Percentiles rank a stretch among this genome's conserved stretches.
phyloP scores from a whole-genome alignment of 805 yeast species.

The Spathaspora sp. region DNA sequence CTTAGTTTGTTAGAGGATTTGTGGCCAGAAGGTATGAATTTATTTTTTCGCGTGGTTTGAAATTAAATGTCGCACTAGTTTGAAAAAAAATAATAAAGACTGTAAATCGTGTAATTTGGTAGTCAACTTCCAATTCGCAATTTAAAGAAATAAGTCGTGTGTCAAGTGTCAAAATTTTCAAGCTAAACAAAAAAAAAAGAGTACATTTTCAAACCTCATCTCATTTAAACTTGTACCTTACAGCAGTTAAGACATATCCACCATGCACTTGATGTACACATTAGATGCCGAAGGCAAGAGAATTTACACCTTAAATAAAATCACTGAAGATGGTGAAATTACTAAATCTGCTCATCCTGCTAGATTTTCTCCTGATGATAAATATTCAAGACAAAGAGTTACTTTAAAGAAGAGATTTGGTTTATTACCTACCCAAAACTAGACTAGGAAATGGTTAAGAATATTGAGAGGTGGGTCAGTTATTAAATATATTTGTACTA shows the following conservation, averaged over 20 bases:
- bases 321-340: slow-evolving; percentile 82
- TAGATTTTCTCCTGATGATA: slow-evolving; percentile 98
- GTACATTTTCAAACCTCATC: background rate
- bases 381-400: slow-evolving; percentile 98
- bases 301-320: slow-evolving; percentile 84
- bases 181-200: background rate
- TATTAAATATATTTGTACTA: background rate
- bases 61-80: too few relatives aligned
- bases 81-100: too few relatives aligned
- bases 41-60: too few relatives aligned
- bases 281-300: slow-evolving; percentile 93
- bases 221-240: background rate
- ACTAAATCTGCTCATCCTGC: slow-evolving; percentile 99
- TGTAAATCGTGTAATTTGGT: too few relatives aligned
- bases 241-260: slow-evolving; percentile 10
- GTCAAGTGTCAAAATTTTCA: background rate
- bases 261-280: slow-evolving; percentile 99
- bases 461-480: background rate
- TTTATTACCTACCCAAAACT: slow-evolving; percentile 79
- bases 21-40: too few relatives aligned
- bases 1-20: too few relatives aligned
- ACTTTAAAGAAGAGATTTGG: slow-evolving; percentile 93
- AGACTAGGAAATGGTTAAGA: background rate
- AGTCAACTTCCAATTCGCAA: too few relatives aligned
- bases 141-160: background rate